Conservation (phyloP, 2,329 filamentous ascomycete species). For the Epichloe gansuensis region DNA sequence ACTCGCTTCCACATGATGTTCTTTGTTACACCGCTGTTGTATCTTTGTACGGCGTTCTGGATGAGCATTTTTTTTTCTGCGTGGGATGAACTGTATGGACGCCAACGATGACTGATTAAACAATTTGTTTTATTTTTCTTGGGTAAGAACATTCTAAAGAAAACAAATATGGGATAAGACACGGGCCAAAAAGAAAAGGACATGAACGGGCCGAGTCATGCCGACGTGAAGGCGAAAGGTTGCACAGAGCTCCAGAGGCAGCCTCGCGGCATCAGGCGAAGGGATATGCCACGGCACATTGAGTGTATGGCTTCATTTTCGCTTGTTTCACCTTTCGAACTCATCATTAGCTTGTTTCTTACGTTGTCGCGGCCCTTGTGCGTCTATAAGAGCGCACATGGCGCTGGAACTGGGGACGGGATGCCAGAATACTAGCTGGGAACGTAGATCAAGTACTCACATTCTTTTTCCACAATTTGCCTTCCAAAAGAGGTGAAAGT, state of each 20-base stretch:
- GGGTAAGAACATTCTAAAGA: neutral
- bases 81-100: neutral
- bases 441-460: too few relatives aligned
- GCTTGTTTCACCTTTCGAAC: neutral
- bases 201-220: neutral
- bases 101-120: neutral
- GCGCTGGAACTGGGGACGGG: too few relatives aligned
- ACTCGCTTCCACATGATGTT: slow-evolving; percentile 20
- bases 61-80: neutral
- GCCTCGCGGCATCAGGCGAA: slow-evolving; percentile 3
- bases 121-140: neutral
- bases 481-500: too few relatives aligned
- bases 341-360: neutral
- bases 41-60: slow-evolving; percentile 4
- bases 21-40: neutral
- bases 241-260: neutral
- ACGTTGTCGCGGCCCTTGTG: neutral
- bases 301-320: neutral
- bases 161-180: neutral
- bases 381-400: neutral
- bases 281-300: neutral
- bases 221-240: neutral
- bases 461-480: too few relatives aligned
- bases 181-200: neutral
- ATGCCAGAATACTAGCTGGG: too few relatives aligned